Conservation (phyloP, 108 stramenopile genomes). For the Cyclostephanos invisitatus region DNA sequence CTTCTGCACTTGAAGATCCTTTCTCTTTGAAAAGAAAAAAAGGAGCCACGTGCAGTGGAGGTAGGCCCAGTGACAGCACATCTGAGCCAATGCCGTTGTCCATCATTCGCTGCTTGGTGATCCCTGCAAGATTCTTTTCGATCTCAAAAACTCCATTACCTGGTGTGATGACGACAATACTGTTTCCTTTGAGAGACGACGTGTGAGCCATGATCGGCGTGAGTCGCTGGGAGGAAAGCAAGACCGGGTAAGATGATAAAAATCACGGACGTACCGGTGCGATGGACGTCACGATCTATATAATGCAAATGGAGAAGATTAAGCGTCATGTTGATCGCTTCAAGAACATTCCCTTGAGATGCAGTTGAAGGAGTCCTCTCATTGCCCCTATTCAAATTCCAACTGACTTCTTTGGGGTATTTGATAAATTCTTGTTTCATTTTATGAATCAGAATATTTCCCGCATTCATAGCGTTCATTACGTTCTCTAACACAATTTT, state of each 20-base stretch:
- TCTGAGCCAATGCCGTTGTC: slow-evolving; percentile 99
- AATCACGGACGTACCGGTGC: slow-evolving; percentile 56
- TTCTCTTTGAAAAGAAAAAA: slow-evolving; percentile 89
- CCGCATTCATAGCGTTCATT: slow-evolving; percentile 46
- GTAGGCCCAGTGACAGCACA: slow-evolving; percentile 92
- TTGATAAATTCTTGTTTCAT: slow-evolving; percentile 89
- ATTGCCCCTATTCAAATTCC: slow-evolving; percentile 64
- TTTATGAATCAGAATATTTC: slow-evolving; percentile 68
- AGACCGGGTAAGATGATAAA: background rate
- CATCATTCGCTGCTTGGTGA: slow-evolving; percentile 99
- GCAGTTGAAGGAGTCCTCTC: slow-evolving; percentile 78
- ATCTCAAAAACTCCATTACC: slow-evolving; percentile 96
- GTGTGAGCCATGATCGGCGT: background rate
- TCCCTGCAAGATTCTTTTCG: slow-evolving; percentile 84
- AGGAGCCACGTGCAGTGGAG: slow-evolving; percentile 96
- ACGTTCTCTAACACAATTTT: slow-evolving; percentile 95
- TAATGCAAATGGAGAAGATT: slow-evolving; percentile 96
- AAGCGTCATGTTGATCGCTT: slow-evolving; percentile 97
- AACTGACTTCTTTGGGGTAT: slow-evolving; percentile 84
- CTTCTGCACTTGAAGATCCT: slow-evolving; percentile 45
- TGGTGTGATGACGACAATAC: slow-evolving; percentile 92
- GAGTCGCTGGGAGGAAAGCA: background rate
- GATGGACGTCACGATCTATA: slow-evolving; percentile 90
- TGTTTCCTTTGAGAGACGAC: slow-evolving; percentile 57
- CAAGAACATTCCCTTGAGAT: slow-evolving; percentile 93